These are phyloP conservation scores for Aureobasidium sp. DNA, from an alignment of 2,329 filamentous ascomycete genomes.

Conservation along the genomic window DNA sequence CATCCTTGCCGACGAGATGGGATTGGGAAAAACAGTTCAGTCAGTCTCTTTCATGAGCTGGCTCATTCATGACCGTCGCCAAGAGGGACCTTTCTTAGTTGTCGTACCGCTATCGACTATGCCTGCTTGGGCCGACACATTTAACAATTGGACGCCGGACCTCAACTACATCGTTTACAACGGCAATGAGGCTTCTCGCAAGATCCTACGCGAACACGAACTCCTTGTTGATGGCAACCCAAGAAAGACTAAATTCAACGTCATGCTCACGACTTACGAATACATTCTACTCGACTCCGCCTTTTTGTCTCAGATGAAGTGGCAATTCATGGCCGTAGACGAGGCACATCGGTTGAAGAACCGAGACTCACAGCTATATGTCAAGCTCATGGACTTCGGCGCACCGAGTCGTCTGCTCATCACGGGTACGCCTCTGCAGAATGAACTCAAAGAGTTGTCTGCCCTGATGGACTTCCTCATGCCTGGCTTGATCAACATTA, in stretches of 20 bases:
- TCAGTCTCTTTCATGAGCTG: constrained; percentile 96
- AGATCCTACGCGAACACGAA: constrained; percentile 84
- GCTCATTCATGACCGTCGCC: constrained; percentile 80
- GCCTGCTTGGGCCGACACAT: constrained; percentile 96
- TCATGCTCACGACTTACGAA: constrained; percentile 95
- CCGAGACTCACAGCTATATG: constrained; percentile 86
- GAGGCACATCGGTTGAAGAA: constrained; percentile 97
- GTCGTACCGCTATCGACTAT: constrained; percentile 97
- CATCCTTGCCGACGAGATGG: constrained; percentile 98
- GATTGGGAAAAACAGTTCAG: constrained; percentile 94
- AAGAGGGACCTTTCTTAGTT: constrained; percentile 92
- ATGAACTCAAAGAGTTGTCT: constrained; percentile 86
- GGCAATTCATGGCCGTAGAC: constrained; percentile 94
- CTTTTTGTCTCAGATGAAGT: constrained; percentile 85
- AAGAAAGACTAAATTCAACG: constrained; percentile 90
- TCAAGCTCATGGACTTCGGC: constrained; percentile 76
- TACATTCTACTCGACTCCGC: constrained; percentile 82
- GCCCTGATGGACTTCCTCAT: constrained; percentile 94
- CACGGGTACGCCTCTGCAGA: constrained; percentile 95
- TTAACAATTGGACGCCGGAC: constrained; percentile 92
- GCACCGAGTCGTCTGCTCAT: constrained; percentile 86
- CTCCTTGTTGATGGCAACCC: constrained; percentile 78
- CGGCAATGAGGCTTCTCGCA: constrained; percentile 77
- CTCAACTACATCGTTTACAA: constrained; percentile 96
- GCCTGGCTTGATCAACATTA: constrained; percentile 85